A percentile compares a stretch with the other conserved stretches of the same genome.
Conservation (phyloP, 345 rosid species). For the Gossypium mustelinum region DNA sequence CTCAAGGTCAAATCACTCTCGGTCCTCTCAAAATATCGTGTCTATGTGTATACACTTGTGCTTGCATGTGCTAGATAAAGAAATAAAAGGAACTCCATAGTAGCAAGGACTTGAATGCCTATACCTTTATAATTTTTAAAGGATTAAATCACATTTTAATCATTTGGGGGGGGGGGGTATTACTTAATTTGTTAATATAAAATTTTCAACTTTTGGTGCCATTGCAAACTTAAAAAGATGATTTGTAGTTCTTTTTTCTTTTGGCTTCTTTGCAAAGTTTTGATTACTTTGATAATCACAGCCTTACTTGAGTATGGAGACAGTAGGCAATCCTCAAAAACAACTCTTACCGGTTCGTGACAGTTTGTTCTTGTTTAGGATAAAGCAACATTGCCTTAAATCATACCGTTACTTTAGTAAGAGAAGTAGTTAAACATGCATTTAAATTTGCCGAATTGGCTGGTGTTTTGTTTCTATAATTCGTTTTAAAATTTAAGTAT, state of each 20-base stretch:
- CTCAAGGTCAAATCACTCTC: constrained; percentile 30
- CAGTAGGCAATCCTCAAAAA: background rate
- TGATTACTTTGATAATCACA: background rate
- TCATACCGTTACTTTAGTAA: background rate
- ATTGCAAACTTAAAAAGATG: background rate
- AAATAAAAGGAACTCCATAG: background rate
- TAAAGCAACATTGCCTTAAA: background rate
- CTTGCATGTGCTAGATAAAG: background rate
- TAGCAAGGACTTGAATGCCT: too few species aligned
- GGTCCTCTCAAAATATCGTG: background rate
- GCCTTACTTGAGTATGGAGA: background rate
- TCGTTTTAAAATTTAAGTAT: background rate
- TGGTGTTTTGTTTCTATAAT: background rate
- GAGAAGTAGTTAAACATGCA: background rate
- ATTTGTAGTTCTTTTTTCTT: background rate
- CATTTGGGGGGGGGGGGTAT: too few species aligned
- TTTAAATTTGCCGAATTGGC: background rate
- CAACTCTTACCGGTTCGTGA: background rate
- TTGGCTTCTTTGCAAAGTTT: background rate
- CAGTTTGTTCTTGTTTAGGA: background rate
- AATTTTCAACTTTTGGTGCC: background rate
- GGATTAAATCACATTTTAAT: too few species aligned
- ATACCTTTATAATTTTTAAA: too few species aligned
- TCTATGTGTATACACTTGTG: background rate
- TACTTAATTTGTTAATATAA: background rate